Evolutionary conservation across 2,329 filamentous ascomycete species (phyloP).

Genomic region (Graphilbum sp.): DNA sequence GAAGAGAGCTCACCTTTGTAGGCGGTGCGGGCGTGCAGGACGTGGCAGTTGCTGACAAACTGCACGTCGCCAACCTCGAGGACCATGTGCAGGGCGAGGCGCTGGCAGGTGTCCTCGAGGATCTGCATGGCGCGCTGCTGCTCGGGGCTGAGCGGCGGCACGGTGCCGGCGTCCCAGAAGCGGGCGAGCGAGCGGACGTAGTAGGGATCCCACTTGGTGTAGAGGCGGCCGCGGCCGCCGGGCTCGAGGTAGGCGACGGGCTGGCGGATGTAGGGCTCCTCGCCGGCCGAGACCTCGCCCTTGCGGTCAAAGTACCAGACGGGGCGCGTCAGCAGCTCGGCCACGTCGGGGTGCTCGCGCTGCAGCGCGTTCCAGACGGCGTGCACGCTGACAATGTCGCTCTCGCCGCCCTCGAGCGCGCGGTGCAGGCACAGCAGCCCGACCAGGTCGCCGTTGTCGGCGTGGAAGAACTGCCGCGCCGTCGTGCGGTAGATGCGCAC

Average conservation of each 20-base stretch:
- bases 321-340: constrained; percentile 56
- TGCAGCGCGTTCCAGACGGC: constrained; percentile 70
- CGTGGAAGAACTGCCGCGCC: constrained; percentile 71
- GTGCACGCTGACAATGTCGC: constrained; percentile 64
- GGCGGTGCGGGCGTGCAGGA: constrained; percentile 65
- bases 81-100: constrained; percentile 66
- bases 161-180: constrained; percentile 56
- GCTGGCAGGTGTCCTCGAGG: constrained; percentile 60
- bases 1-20: constrained; percentile 40
- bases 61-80: constrained; percentile 80
- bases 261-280: constrained; percentile 59
- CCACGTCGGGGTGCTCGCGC: constrained; percentile 58
- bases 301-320: constrained; percentile 91
- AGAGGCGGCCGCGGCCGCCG: constrained; percentile 47
- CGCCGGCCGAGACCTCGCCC: constrained; percentile 58
- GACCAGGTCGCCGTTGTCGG: constrained; percentile 69
- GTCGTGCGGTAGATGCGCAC: constrained; percentile 86
- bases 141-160: constrained; percentile 53
- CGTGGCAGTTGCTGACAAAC: constrained; percentile 65
- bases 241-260: constrained; percentile 65
- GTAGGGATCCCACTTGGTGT: constrained; percentile 84
- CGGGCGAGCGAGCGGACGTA: constrained; percentile 61
- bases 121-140: constrained; percentile 53
- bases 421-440: constrained; percentile 68
- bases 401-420: constrained; percentile 68